phyloP scores from a whole-genome alignment of 306 rosid species.

The Aeschynomene evenia region DNA sequence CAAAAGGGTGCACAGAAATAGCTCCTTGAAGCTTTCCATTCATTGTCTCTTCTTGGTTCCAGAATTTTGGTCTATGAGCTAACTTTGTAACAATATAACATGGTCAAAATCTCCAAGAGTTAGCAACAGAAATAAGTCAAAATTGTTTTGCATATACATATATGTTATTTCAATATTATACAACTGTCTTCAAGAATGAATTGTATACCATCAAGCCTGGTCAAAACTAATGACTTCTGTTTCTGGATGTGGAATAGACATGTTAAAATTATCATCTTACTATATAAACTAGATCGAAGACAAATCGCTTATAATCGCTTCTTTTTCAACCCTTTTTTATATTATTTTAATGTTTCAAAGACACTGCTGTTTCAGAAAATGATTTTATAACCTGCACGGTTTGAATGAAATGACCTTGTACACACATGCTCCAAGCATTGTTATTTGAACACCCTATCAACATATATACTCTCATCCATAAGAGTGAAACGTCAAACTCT shows the following conservation, averaged over 20 bases:
- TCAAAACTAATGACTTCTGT: not conserved
- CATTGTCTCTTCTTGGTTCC: conserved; percentile 9
- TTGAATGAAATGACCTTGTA: not conserved
- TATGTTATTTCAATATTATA: not conserved
- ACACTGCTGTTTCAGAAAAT: not conserved
- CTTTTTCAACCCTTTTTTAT: not conserved
- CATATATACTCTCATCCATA: too few species aligned
- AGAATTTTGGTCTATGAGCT: not conserved
- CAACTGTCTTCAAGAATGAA: not conserved
- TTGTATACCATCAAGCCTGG: not conserved
- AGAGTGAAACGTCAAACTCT: too few species aligned
- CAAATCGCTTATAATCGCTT: not conserved
- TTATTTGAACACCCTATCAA: too few species aligned
- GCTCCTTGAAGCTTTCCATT: conserved; percentile 33
- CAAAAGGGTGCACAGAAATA: conserved; percentile 5
- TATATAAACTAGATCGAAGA: not conserved
- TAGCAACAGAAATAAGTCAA: not conserved
- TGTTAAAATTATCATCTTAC: not conserved
- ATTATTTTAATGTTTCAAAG: not conserved
- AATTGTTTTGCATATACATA: not conserved
- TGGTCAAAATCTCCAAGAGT: not conserved
- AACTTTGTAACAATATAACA: not conserved
- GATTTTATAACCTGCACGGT: not conserved
- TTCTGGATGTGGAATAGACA: too few species aligned
- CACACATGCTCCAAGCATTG: not conserved